These are phyloP conservation scores for Lentinula aciculospora DNA, from an alignment of 768 basidiomycete species.

Conservation along the genomic window DNA sequence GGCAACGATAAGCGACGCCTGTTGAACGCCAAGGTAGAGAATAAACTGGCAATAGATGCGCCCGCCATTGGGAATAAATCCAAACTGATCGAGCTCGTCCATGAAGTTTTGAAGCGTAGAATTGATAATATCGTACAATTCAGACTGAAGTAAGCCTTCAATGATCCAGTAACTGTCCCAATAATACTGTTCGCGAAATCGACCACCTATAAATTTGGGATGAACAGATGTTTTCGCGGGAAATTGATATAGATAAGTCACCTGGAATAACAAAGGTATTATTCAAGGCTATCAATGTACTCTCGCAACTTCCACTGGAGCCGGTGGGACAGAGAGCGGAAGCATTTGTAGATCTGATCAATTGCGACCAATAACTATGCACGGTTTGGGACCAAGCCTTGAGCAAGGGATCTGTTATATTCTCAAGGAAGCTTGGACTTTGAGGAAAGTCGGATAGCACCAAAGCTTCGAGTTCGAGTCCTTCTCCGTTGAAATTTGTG, in stretches of 20 bases:
- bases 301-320: slow-evolving; percentile 57
- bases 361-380: slow-evolving; percentile 77
- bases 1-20: neutral
- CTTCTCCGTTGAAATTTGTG: slow-evolving; percentile 76
- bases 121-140: slow-evolving; percentile 67
- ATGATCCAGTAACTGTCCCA: slow-evolving; percentile 80
- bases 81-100: slow-evolving; percentile 81
- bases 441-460: slow-evolving; percentile 55
- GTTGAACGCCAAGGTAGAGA: neutral
- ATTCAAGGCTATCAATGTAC: slow-evolving; percentile 84
- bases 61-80: slow-evolving; percentile 94
- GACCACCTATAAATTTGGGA: slow-evolving; percentile 29
- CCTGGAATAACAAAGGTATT: slow-evolving; percentile 91
- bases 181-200: slow-evolving; percentile 82
- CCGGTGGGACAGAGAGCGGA: slow-evolving; percentile 50
- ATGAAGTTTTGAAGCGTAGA: slow-evolving; percentile 89
- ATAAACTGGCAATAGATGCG: slow-evolving; percentile 70
- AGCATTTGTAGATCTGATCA: slow-evolving; percentile 71
- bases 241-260: slow-evolving; percentile 21
- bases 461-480: slow-evolving; percentile 69
- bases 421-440: slow-evolving; percentile 62
- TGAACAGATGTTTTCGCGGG: too few relatives aligned
- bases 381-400: slow-evolving; percentile 75
- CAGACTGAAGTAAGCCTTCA: slow-evolving; percentile 79
- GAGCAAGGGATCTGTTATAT: slow-evolving; percentile 64